Conservation (phyloP, 2,329 filamentous ascomycete species). For the Acrodontium crateriforme region DNA sequence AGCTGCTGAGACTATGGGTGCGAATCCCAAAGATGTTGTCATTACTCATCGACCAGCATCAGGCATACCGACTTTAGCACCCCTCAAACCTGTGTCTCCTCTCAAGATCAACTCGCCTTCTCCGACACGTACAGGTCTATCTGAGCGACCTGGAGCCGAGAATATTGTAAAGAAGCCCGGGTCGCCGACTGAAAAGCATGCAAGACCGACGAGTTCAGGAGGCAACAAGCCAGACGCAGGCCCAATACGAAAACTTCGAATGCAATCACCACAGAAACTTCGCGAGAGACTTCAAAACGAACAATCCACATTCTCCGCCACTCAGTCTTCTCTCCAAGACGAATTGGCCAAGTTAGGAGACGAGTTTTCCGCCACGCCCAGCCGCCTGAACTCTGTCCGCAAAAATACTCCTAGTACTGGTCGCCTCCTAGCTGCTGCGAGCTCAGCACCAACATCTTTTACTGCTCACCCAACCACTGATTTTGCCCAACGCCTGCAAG, state of each 20-base stretch:
- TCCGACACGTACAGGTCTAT: constrained; percentile 35
- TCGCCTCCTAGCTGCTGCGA: too few relatives aligned
- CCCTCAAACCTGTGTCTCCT: constrained; percentile 20
- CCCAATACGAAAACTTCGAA: constrained; percentile 46
- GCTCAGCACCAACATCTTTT: too few relatives aligned
- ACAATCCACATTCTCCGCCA: constrained; percentile 57
- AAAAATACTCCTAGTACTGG: constrained; percentile 2
- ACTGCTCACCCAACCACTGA: constrained; percentile 28
- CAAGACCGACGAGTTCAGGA: constrained; percentile 9
- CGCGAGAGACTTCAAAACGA: constrained; percentile 77
- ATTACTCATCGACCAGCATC: constrained; percentile 23
- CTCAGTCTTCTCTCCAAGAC: constrained; percentile 54
- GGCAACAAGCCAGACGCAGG: constrained; percentile 8
- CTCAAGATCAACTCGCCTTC: constrained; percentile 27
- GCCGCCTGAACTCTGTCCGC: constrained; percentile 11
- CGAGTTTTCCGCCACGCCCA: constrained; percentile 47
- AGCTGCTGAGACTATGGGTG: too few relatives aligned
- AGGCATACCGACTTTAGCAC: constrained; percentile 34
- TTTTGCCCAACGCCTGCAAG: constrained; percentile 44
- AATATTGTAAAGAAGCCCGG: constrained; percentile 46
- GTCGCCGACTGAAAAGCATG: constrained; percentile 29
- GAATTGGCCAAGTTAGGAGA: constrained; percentile 70
- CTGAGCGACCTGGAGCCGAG: constrained; percentile 35
- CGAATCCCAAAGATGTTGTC: constrained; percentile 13
- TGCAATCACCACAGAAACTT: constrained; percentile 51